Conservation (phyloP, 805 yeast genomes). For the Kuraishia piskuri region DNA sequence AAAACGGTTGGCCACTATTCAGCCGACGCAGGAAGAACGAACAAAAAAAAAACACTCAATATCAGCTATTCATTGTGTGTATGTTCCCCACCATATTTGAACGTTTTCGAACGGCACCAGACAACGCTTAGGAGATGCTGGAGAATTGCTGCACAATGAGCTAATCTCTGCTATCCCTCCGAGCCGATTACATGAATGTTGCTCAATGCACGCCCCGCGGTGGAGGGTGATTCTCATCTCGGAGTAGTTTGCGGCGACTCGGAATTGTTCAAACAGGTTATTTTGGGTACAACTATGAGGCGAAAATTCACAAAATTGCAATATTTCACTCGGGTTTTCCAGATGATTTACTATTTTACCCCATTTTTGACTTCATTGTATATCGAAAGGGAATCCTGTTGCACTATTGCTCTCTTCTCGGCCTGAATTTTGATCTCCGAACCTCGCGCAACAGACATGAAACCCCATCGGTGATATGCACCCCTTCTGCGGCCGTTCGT, state of each 20-base stretch:
- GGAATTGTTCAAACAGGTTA: neutral
- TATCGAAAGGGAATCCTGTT: neutral
- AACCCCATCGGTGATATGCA: neutral
- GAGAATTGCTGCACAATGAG: neutral
- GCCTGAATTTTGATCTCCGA: neutral
- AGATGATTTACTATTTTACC: too few species aligned
- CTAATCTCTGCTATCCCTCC: neutral
- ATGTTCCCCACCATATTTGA: neutral
- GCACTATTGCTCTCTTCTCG: neutral
- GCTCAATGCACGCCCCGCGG: neutral
- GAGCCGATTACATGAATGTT: neutral
- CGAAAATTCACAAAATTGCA: too few species aligned
- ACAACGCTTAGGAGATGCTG: neutral
- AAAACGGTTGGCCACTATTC: too few species aligned
- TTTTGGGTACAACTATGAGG: too few species aligned
- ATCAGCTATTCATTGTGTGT: neutral
- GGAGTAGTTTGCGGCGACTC: neutral
- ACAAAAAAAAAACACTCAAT: neutral
- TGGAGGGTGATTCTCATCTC: neutral
- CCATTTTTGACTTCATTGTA: neutral
- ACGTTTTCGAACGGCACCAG: neutral
- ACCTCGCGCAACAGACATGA: neutral
- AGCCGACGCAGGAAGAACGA: too few species aligned
- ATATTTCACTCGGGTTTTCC: too few species aligned
- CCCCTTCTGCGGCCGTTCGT: neutral